phyloP scores from a whole-genome alignment of 805 yeast genomes.

The Ogataea parapolymorpha region DNA sequence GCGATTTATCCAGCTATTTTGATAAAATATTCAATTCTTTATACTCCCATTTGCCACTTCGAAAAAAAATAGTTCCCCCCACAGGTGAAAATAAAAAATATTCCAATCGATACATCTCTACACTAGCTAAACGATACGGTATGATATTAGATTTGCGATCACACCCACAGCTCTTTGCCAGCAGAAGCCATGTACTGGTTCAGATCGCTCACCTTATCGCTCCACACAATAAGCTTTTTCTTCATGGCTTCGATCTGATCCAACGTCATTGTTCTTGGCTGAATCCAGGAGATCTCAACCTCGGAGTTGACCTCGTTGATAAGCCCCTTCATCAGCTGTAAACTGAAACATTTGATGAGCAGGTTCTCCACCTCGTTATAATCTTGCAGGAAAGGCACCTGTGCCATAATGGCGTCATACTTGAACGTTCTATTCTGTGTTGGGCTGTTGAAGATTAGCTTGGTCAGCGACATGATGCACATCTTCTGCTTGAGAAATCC shows the following conservation, averaged over 20 bases:
- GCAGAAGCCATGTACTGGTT: constrained; percentile 56
- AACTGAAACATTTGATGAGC: constrained; percentile 85
- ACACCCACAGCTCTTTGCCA: constrained; percentile 66
- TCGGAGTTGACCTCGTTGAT: constrained; percentile 83
- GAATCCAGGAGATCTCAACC: constrained; percentile 88
- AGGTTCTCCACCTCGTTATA: constrained; percentile 82
- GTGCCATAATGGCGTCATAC: constrained; percentile 66
- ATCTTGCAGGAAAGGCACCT: constrained; percentile 58
- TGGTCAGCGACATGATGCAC: constrained; percentile 87
- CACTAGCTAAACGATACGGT: neutral
- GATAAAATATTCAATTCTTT: neutral
- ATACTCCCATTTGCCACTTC: constrained; percentile 11
- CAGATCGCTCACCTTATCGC: constrained; percentile 62
- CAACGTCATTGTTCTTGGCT: constrained; percentile 86
- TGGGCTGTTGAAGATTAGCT: constrained; percentile 74
- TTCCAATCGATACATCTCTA: constrained; percentile 3
- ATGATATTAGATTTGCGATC: neutral
- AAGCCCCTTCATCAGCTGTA: constrained; percentile 80
- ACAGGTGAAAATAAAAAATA: neutral
- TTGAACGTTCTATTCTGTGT: constrained; percentile 70
- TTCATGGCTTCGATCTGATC: constrained; percentile 78
- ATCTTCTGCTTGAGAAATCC: constrained; percentile 83
- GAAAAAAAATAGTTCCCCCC: constrained; percentile 1
- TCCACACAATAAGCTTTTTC: constrained; percentile 74
- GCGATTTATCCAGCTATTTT: neutral